A percentile compares a stretch with the other conserved stretches of the same genome.
Evolutionary conservation across 2,329 filamentous ascomycete species (phyloP).

Genomic region (Pseudodiploospora longispora): DNA sequence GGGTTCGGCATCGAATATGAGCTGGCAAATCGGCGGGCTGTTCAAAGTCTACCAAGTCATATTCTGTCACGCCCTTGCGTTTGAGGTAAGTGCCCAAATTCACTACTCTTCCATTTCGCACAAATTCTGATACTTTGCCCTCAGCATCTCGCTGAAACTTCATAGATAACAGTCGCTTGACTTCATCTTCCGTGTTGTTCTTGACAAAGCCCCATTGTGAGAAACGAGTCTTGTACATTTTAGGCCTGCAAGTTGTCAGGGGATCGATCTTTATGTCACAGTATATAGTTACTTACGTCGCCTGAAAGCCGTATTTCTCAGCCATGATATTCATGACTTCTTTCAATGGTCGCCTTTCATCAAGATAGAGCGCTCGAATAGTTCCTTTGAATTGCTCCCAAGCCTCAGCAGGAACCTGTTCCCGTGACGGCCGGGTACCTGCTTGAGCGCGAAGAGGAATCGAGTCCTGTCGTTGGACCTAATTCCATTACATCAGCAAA

Average conservation of each 20-base stretch:
- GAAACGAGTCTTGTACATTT: conserved; percentile 50
- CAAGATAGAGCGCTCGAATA: conserved; percentile 38
- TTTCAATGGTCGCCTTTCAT: conserved; percentile 42
- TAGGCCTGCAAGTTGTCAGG: conserved; percentile 30
- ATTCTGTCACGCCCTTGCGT: conserved; percentile 44
- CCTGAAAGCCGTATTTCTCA: conserved; percentile 39
- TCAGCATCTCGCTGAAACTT: conserved; percentile 45
- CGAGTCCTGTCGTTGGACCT: conserved; percentile 21
- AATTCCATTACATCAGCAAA: conserved; percentile 2
- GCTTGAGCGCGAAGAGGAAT: conserved; percentile 21
- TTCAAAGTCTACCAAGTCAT: conserved; percentile 41
- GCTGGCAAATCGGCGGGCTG: conserved; percentile 33
- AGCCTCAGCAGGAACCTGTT: conserved; percentile 36
- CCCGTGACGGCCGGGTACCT: conserved; percentile 30
- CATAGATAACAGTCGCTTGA: conserved; percentile 41
- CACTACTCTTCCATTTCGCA: conserved; percentile 43
- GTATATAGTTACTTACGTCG: conserved; percentile 32
- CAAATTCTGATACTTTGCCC: conserved; percentile 45
- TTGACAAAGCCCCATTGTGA: conserved; percentile 48
- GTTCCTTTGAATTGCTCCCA: conserved; percentile 41
- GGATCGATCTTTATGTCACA: background rate
- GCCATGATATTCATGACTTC: conserved; percentile 45
- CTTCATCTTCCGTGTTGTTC: conserved; percentile 46
- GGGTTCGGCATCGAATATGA: conserved; percentile 36
- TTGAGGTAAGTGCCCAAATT: conserved; percentile 45